Base-by-base conservation (phyloP, 2,329 filamentous ascomycete genomes). In the Lachnellula cervina region DNA sequence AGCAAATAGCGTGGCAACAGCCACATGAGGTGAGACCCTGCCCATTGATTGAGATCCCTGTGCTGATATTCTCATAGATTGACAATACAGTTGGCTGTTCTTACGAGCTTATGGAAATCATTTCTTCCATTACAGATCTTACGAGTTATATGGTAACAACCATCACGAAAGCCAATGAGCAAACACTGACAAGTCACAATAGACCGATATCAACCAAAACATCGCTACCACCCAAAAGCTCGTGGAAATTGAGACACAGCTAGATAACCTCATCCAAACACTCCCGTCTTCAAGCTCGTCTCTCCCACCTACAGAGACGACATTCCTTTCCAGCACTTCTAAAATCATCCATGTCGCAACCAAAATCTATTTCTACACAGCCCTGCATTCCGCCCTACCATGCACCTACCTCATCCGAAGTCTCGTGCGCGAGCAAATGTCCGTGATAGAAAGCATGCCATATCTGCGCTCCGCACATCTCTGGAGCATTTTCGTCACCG, bases 401-500 rank as follows among this genome's bases (percentile, higher is more conserved):
- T 50, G 49, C 14, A 59, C 57, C 21, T 44, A 51, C 19, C 23
- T 57, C n/a, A 51, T 57, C 8, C 50, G 46, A 2, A 23, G n/a
- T n/a, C 47, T 59, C 25, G 25, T 28, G 25, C 2, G 25, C 25
- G 25, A 28, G 25, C 25, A 28, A 28, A 28, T 28, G 25, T 28
- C 25, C 28, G 43, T 59, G 17, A 54, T 59, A n/a, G 32, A 46
- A 16, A 21, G 21, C 17, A 51, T 59, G 32, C 16, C 51, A 6
- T 17, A 13, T 7, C 13, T 59, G 17, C 40, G 49, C 21, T 55
- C 58, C 4, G 51, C 58, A 19, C 55, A 59, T 55, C 55, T 59
- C 14, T 59, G 58, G 58, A 59, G 58, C 40, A 49, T 59, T n/a
- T 59, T 59, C 34, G 58, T 59, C 16, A 57, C 58, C 5, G 48